Conservation (phyloP, 2,329 filamentous ascomycete genomes). For the Macrophomina pseudophaseolina region DNA sequence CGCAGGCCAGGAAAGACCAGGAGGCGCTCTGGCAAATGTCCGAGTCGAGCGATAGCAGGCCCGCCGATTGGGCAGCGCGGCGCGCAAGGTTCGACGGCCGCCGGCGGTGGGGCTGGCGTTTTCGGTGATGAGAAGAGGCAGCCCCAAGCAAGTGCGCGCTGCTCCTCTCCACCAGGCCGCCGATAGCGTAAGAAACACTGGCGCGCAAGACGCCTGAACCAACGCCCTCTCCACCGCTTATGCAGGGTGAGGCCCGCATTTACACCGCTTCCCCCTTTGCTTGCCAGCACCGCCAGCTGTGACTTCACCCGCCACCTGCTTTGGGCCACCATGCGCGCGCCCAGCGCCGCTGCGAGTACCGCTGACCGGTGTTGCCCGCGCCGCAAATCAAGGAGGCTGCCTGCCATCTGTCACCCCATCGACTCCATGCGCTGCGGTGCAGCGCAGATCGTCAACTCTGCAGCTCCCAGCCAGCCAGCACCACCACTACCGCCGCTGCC, state of each 20-base stretch:
- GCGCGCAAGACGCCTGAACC: conserved; percentile 15
- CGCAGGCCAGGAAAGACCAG: neutral
- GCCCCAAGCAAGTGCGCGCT: conserved; percentile 18
- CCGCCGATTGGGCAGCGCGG: conserved; percentile 11
- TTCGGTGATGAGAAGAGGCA: conserved; percentile 16
- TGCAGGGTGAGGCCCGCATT: conserved; percentile 18
- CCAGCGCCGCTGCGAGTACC: neutral
- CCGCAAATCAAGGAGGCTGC: conserved; percentile 18
- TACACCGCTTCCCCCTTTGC: conserved; percentile 19
- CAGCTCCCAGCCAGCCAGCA: conserved; percentile 17
- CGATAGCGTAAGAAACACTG: conserved; percentile 1
- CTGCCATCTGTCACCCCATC: conserved; percentile 13
- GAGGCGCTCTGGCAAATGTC: conserved; percentile 10
- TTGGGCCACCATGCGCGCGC: conserved; percentile 5
- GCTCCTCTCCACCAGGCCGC: conserved; percentile 16
- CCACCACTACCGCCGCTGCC: neutral
- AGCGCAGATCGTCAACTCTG: conserved; percentile 21
- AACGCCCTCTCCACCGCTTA: conserved; percentile 20
- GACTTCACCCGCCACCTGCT: conserved; percentile 17
- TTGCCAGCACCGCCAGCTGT: conserved; percentile 1
- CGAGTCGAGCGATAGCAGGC: conserved; percentile 7
- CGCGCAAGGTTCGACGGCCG: conserved; percentile 15
- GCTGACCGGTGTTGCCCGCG: conserved; percentile 17
- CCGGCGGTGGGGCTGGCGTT: conserved; percentile 15
- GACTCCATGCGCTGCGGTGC: neutral